These are phyloP conservation scores for Candida stauntonica DNA, from an alignment of 805 yeast genomes.

Conservation along the genomic window DNA sequence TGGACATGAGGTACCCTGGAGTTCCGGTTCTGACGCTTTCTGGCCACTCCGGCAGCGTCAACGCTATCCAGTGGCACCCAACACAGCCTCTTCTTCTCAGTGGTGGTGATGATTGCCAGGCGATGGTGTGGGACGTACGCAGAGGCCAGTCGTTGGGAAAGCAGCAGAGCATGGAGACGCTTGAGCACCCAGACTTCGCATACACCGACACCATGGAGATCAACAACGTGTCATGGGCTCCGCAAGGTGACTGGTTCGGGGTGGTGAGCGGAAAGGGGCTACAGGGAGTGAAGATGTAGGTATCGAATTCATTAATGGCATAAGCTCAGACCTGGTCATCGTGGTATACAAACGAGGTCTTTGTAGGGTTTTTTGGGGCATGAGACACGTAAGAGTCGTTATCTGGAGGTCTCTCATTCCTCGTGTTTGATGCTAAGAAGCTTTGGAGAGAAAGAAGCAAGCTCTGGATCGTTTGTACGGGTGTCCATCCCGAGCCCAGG, in stretches of 20 bases:
- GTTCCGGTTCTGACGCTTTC: constrained; percentile 66
- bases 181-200: constrained; percentile 36
- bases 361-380: constrained; percentile 58
- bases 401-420: constrained; percentile 52
- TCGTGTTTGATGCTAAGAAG: constrained; percentile 49
- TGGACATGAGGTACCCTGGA: constrained; percentile 89
- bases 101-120: constrained; percentile 73
- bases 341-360: constrained; percentile 48
- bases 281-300: constrained; percentile 28
- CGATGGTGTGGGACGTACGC: constrained; percentile 59
- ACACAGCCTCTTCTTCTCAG: constrained; percentile 52
- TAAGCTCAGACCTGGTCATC: constrained; percentile 44
- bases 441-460: constrained; percentile 58
- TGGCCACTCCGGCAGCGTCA: constrained; percentile 65
- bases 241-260: constrained; percentile 78
- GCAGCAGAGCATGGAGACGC: constrained; percentile 5
- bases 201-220: constrained; percentile 66
- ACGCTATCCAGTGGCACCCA: constrained; percentile 85
- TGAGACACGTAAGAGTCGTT: constrained; percentile 42
- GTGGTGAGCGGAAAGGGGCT: constrained; percentile 38
- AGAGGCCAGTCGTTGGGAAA: no score
- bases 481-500: constrained; percentile 40
- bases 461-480: constrained; percentile 34
- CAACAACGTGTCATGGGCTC: constrained; percentile 72
- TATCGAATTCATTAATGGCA: no score